Evolutionary conservation across 805 yeast genomes (phyloP), one percentile per base, ranked within the genome.

Genomic region (Yarrowia sp.): DNA sequence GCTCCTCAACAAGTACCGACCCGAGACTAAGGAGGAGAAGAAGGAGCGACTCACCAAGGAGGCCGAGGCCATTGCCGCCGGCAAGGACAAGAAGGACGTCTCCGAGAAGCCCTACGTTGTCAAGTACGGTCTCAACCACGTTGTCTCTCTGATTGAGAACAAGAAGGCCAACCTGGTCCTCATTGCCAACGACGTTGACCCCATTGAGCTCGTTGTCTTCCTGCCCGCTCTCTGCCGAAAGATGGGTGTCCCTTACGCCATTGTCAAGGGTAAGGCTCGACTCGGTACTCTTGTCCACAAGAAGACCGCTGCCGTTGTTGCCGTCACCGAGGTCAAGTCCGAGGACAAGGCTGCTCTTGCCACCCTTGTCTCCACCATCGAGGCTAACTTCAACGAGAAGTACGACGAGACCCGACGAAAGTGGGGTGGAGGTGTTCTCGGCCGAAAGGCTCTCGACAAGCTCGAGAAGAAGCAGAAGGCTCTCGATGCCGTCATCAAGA

Each of bases 351-450:
- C 97, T 79, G 92, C 91, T 79, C 88, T 94, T 78, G 93, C 98
- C 75, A 90, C 91, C 82, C 87, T 94, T 79, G 86, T 95, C 75
- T 89, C 97, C 69, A 89, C 98, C 78, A 87, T 94, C 82, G 88
- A 92, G 84, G 89, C 96, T 75, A 92, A 92, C 95, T 94, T 89
- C 84, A 81, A 83, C 77, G 97, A 91, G 80, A 91, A 92, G 84
- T 91, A 89, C 90, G 98, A 94, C 79, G 98, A 95, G 77, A 79
- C 86, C 80, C 94, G 96, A 88, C 92, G 91, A 85, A 97, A 92
- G 89, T 94, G 99, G 99, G 98, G 98, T 87, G 99, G 99, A 87
- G 99, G 99, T 87, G 80, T 92, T 83, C 85, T 95, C 87, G 97
- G 98, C 83, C 84, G 90, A 77, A 95, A 94, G 87, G 92, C 98